phyloP scores from a whole-genome alignment of 768 basidiomycete genomes.

The Leucocoprinus leucothites region DNA sequence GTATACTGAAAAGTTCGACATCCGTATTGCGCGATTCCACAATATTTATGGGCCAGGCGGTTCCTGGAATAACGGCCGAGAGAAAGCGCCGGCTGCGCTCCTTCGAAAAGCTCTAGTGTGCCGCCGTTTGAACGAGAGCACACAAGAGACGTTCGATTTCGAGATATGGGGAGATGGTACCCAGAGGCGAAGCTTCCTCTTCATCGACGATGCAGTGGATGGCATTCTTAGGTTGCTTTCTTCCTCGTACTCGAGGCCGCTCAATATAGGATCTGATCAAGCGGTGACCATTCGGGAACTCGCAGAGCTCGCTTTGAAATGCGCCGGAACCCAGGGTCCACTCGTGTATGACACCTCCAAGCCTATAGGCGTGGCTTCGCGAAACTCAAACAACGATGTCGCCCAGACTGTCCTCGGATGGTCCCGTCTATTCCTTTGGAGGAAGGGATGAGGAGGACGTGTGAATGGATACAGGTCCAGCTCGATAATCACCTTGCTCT shows the following conservation, averaged over 20 bases:
- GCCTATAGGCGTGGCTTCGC: slow-evolving; percentile 45
- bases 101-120: slow-evolving; percentile 48
- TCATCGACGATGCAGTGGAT: slow-evolving; percentile 52
- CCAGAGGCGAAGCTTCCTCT: slow-evolving; percentile 55
- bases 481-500: slow-evolving; percentile 23
- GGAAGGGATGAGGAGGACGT: slow-evolving; percentile 46
- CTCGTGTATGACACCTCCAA: slow-evolving; percentile 27
- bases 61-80: slow-evolving; percentile 50
- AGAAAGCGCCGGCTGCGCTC: slow-evolving; percentile 58
- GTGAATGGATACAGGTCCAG: slow-evolving; percentile 43
- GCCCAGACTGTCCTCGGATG: slow-evolving; percentile 33
- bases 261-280: slow-evolving; percentile 53
- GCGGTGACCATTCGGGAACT: slow-evolving; percentile 40
- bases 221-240: slow-evolving; percentile 41
- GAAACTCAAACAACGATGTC: slow-evolving; percentile 49
- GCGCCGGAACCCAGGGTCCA: slow-evolving; percentile 27
- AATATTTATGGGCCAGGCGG: slow-evolving; percentile 57
- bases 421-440: slow-evolving; percentile 38
- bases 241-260: slow-evolving; percentile 29
- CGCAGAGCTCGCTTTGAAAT: slow-evolving; percentile 34
- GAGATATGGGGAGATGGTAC: slow-evolving; percentile 59
- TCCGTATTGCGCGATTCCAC: slow-evolving; percentile 54
- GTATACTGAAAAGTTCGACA: slow-evolving; percentile 26
- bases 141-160: slow-evolving; percentile 19
- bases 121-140: slow-evolving; percentile 15